Evolutionary conservation across 2,329 filamentous ascomycete genomes (phyloP).

Genomic region (Niveomyces coronatus): DNA sequence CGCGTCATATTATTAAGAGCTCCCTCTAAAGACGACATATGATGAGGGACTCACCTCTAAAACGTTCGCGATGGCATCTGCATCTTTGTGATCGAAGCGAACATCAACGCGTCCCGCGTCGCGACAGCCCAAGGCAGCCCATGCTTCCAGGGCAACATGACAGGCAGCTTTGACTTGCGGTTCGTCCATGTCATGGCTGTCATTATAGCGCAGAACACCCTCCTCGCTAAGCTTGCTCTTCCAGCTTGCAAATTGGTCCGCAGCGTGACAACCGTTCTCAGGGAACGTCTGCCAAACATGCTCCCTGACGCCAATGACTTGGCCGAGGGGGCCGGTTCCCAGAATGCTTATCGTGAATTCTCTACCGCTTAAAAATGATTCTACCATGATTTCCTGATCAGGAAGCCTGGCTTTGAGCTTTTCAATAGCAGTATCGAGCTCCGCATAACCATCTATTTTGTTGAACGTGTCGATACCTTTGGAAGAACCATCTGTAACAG

Average conservation of each 20-base stretch:
- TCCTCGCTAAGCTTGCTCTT: conserved; percentile 5
- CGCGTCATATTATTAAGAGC: neutral
- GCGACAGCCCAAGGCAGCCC: conserved; percentile 6
- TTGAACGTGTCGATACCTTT: conserved; percentile 8
- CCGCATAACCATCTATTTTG: neutral
- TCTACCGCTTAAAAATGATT: conserved; percentile 7
- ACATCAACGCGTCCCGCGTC: conserved; percentile 10
- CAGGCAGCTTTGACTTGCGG: conserved; percentile 6
- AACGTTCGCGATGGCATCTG: conserved; percentile 4
- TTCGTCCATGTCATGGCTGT: conserved; percentile 9
- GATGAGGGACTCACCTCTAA: conserved; percentile 4
- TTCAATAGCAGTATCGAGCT: conserved; percentile 1
- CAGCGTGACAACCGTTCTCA: neutral
- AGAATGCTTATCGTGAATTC: conserved; percentile 9
- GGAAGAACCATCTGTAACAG: conserved; percentile 5
- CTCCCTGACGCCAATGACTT: conserved; percentile 8
- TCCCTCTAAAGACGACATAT: neutral
- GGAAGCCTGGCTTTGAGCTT: conserved; percentile 3
- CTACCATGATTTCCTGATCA: conserved; percentile 7
- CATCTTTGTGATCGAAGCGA: conserved; percentile 6
- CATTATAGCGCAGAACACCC: neutral
- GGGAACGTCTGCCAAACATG: conserved; percentile 4
- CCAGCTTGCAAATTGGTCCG: conserved; percentile 1
- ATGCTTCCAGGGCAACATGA: conserved; percentile 5
- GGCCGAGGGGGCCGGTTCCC: neutral